Evolutionary conservation across 169 alveolate species (phyloP).

Genomic region (Plasmodium blacklocki): DNA sequence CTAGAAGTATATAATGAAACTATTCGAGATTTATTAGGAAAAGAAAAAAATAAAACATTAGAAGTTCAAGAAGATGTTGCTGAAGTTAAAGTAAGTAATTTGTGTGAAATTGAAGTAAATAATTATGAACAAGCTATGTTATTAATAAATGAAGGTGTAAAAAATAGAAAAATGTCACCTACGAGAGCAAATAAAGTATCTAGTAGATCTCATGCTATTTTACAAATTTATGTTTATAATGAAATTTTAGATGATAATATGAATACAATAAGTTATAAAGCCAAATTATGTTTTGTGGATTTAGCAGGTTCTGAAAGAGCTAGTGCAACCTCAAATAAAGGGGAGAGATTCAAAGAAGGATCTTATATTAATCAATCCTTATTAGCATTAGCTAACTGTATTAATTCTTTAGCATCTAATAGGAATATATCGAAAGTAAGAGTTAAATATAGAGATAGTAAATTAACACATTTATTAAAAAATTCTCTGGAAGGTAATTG

Average conservation of each 20-base stretch:
- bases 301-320: conserved; percentile 98
- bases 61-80: conserved; percentile 88
- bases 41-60: conserved; percentile 80
- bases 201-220: conserved; percentile 96
- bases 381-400: conserved; percentile 97
- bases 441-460: conserved; percentile 96
- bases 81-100: conserved; percentile 83
- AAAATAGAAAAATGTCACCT: conserved; percentile 94
- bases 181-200: conserved; percentile 96
- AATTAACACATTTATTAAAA: conserved; percentile 95
- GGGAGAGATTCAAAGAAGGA: conserved; percentile 95
- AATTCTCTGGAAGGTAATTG: conserved; percentile 95
- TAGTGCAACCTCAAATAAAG: conserved; percentile 94
- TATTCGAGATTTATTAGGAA: conserved; percentile 94
- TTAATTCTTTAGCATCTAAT: conserved; percentile 93
- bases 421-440: conserved; percentile 80
- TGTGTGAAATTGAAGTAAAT: conserved; percentile 81
- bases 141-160: conserved; percentile 93
- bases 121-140: conserved; percentile 89
- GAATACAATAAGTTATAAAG: conserved; percentile 50
- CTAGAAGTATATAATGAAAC: conserved; percentile 97
- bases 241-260: conserved; percentile 49
- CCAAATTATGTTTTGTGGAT: conserved; percentile 95
- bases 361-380: conserved; percentile 96
- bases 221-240: conserved; percentile 86